Evolutionary conservation across 169 alveolate genomes (phyloP), one percentile per base, ranked within the genome.

Genomic region (Babesia caballi): DNA sequence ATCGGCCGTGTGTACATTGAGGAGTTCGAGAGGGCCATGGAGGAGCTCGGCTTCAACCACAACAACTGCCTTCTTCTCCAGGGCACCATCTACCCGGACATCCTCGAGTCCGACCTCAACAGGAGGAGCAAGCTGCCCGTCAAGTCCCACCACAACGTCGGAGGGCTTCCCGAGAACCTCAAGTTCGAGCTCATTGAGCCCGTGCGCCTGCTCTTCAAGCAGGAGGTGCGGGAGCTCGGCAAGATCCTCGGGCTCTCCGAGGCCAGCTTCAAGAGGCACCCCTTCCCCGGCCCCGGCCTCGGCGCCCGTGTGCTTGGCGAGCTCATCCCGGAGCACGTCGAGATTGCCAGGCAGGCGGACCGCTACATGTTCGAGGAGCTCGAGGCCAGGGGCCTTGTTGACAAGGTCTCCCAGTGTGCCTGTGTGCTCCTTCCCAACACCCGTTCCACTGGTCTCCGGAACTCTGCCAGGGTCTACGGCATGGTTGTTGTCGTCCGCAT

Each of bases 211-310:
- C 69, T 88, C 19, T 88, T 88, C 68, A 88, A 88, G 82, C 83
- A 88, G 66, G 93, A 88, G 56, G 93, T 88, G 30, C 73, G 87
- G 59, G 80, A 50, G 46, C 73, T 88, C 41, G 87, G 91, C 14
- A 59, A 68, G 35, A 84, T 68, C 27, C 77, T 88, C 44, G 82
- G 82, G 25, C 75, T 88, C 28, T 82, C 90, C 9, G 80, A 83
- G 23, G 84, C 57, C 11, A 80, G 83, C 23, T 81, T 76, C 50
- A 83, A 77, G 27, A 78, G 93, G 66, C 91, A 83, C 46, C 93
- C 93, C 11, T 88, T 88, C 80, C 93, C 93, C 12, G 93, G 93
- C 9, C 93, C 93, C 15, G 91, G 91, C 25, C 88, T 88, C 35
- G 93, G 90, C 25, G 83, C 77, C 6, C 66, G 93, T 12, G 85